A percentile compares a stretch with the other conserved stretches of the same genome.
Evolutionary conservation across 2,329 filamentous ascomycete genomes (phyloP).

Genomic region (Aspergillus sergii): DNA sequence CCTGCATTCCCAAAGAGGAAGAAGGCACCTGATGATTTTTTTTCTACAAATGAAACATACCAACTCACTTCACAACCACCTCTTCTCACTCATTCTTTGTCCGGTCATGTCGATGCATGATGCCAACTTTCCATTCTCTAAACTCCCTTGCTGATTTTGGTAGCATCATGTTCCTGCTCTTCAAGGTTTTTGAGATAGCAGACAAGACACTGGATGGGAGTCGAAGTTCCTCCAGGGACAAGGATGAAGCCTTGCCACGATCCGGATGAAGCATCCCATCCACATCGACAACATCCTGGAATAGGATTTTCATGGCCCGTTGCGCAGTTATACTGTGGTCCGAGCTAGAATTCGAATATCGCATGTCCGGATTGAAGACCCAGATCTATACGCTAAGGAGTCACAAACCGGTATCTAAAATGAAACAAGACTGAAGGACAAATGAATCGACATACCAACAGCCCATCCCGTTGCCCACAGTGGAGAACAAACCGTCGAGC

Average conservation of each 20-base stretch:
- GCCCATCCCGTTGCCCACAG: conserved; percentile 32
- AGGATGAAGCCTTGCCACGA: conserved; percentile 38
- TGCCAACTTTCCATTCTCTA: conserved; percentile 57
- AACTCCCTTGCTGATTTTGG: conserved; percentile 55
- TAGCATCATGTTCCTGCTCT: conserved; percentile 46
- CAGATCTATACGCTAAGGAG: conserved; percentile 47
- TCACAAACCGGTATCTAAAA: neutral
- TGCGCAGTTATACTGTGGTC: conserved; percentile 36
- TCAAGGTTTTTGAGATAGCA: conserved; percentile 40
- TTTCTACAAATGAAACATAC: conserved; percentile 6
- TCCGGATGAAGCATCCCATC: conserved; percentile 40
- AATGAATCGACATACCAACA: conserved; percentile 37
- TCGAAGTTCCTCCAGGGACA: conserved; percentile 54
- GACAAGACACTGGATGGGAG: conserved; percentile 42
- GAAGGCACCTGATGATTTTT: neutral
- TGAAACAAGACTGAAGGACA: neutral
- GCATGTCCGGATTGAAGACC: conserved; percentile 63
- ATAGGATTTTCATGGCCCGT: conserved; percentile 62
- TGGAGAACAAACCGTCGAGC: conserved; percentile 59
- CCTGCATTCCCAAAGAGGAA: neutral
- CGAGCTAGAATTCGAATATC: conserved; percentile 54
- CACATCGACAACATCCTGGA: conserved; percentile 40
- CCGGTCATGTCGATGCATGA: conserved; percentile 52
- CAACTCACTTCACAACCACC: neutral
- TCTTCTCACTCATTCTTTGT: conserved; percentile 17